Evolutionary conservation across 176 grass and related monocot genomes (phyloP).

Genomic region (Carex parvula): DNA sequence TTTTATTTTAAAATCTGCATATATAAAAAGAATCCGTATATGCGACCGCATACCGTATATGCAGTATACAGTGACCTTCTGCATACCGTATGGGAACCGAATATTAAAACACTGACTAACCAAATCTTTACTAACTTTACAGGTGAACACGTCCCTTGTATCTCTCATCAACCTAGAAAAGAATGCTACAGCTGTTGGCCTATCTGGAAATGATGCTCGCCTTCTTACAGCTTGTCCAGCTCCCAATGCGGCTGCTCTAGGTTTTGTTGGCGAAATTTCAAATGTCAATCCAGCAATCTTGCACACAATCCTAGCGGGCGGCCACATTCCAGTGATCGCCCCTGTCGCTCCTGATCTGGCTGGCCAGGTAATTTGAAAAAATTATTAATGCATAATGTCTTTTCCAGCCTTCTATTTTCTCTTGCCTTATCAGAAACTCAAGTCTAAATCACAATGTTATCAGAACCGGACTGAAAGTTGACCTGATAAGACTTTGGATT

Average conservation of each 20-base stretch:
- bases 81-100: too few species aligned
- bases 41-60: too few species aligned
- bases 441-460: too few species aligned
- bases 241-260: conserved; percentile 40
- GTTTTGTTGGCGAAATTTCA: conserved; percentile 60
- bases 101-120: background rate
- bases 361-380: conserved; percentile 5
- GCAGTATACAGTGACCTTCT: too few species aligned
- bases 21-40: too few species aligned
- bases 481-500: too few species aligned
- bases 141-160: conserved; percentile 64
- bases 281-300: conserved; percentile 56
- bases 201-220: conserved; percentile 60
- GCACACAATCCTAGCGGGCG: conserved; percentile 43
- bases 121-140: background rate
- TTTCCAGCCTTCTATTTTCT: background rate
- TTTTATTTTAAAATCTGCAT: too few species aligned
- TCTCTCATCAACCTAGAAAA: conserved; percentile 55
- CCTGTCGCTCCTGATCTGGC: conserved; percentile 63
- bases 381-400: background rate
- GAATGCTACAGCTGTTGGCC: conserved; percentile 57
- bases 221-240: conserved; percentile 54
- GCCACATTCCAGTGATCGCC: conserved; percentile 82
- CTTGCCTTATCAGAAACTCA: background rate
- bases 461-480: too few species aligned